These are phyloP conservation scores for Eucalyptus tenuipes DNA, from an alignment of 345 rosid genomes.

Conservation along the genomic window DNA sequence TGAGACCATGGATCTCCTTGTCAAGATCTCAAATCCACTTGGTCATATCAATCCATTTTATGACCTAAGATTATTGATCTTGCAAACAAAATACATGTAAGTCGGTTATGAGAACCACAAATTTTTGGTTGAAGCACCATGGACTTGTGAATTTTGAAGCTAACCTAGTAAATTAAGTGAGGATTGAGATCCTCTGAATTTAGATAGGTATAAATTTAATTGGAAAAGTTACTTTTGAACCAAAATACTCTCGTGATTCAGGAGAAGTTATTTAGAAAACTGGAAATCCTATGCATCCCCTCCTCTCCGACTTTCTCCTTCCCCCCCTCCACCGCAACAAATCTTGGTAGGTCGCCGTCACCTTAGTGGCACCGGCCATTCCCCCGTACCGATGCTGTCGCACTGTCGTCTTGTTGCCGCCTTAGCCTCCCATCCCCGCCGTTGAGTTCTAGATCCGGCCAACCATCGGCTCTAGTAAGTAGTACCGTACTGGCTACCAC, in stretches of 20 bases:
- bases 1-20: background rate
- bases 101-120: background rate
- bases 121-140: background rate
- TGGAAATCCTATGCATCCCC: background rate
- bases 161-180: background rate
- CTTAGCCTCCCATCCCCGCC: background rate
- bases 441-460: background rate
- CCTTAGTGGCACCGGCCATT: background rate
- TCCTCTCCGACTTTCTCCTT: background rate
- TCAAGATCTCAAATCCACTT: constrained; percentile 9
- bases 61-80: background rate
- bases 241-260: background rate
- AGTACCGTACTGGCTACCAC: background rate
- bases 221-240: background rate
- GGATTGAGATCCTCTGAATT: background rate
- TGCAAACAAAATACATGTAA: background rate
- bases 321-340: background rate
- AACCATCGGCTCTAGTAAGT: background rate
- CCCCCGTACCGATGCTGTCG: background rate
- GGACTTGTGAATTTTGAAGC: background rate
- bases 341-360: background rate
- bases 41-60: background rate
- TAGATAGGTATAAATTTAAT: background rate
- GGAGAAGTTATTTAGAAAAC: background rate
- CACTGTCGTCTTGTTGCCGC: background rate